Evolutionary conservation across 2,329 filamentous ascomycete genomes (phyloP).

Genomic region (Coniella vitis): DNA sequence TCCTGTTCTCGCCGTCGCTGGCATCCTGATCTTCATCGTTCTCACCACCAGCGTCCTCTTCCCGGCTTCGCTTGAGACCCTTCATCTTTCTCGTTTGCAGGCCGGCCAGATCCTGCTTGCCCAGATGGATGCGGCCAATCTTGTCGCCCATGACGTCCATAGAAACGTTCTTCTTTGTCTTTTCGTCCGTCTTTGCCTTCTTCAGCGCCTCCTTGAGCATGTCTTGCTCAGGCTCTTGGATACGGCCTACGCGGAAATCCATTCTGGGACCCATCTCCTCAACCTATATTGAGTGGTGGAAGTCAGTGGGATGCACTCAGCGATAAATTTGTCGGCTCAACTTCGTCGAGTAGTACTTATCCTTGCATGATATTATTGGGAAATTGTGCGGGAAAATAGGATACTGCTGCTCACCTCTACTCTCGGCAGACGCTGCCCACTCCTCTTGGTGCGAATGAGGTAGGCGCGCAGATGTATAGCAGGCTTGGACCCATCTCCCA

Average conservation of each 20-base stretch:
- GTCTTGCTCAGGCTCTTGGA: slow-evolving; percentile 68
- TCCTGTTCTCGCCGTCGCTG: slow-evolving; percentile 37
- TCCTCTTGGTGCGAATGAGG: slow-evolving; percentile 77
- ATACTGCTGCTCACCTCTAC: slow-evolving; percentile 51
- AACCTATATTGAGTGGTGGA: slow-evolving; percentile 32
- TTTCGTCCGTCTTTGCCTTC: slow-evolving; percentile 71
- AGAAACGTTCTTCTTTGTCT: slow-evolving; percentile 92
- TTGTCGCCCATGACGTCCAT: slow-evolving; percentile 94
- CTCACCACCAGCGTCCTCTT: slow-evolving; percentile 44
- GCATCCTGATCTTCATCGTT: slow-evolving; percentile 40
- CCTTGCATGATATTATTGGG: no score
- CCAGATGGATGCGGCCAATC: slow-evolving; percentile 85
- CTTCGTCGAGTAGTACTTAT: no score
- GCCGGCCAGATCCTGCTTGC: slow-evolving; percentile 78
- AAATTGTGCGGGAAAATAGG: no score
- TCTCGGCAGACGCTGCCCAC: slow-evolving; percentile 77
- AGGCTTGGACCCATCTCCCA: slow-evolving; percentile 39
- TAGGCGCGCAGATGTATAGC: slow-evolving; percentile 69
- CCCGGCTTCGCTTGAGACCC: slow-evolving; percentile 80
- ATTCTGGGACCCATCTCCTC: slow-evolving; percentile 94
- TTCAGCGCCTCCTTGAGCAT: slow-evolving; percentile 87
- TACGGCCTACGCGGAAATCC: slow-evolving; percentile 80
- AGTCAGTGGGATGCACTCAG: not conserved
- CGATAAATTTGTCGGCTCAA: not conserved
- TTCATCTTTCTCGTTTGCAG: slow-evolving; percentile 99